Evolutionary conservation across 2,329 filamentous ascomycete species (phyloP).

Genomic region (Pseudogymnoascus sp.): DNA sequence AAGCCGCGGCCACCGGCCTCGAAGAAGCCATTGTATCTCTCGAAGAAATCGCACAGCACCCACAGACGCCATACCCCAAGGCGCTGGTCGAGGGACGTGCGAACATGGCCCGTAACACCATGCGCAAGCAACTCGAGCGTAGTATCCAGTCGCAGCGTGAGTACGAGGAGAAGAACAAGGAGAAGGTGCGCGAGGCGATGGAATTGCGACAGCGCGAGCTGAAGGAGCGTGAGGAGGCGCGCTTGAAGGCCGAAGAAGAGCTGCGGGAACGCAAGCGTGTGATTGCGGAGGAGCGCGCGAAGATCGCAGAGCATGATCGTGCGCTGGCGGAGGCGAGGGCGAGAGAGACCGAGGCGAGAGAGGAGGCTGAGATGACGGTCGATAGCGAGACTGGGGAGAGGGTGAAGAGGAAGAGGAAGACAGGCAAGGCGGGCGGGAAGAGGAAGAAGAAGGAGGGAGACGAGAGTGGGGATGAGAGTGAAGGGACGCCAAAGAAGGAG

Average conservation of each 20-base stretch:
- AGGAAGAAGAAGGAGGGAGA: constrained; percentile 34
- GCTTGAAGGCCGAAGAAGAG: constrained; percentile 56
- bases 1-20: constrained; percentile 70
- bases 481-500: constrained; percentile 21
- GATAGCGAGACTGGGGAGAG: constrained; percentile 77
- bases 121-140: constrained; percentile 83
- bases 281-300: constrained; percentile 77
- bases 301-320: constrained; percentile 69
- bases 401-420: constrained; percentile 68
- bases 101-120: constrained; percentile 94
- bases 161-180: constrained; percentile 88
- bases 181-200: constrained; percentile 74
- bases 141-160: constrained; percentile 77
- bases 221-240: constrained; percentile 67
- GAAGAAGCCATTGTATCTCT: constrained; percentile 74
- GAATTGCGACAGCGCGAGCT: constrained; percentile 75
- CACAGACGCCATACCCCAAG: constrained; percentile 76
- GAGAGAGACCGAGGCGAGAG: constrained; percentile 59
- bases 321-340: constrained; percentile 61
- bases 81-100: constrained; percentile 89
- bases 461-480: constrained; percentile 28
- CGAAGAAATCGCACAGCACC: constrained; percentile 54
- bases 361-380: constrained; percentile 72
- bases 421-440: constrained; percentile 33
- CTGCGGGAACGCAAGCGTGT: constrained; percentile 70